These are phyloP conservation scores for Fragilaria crotonensis DNA, from an alignment of 108 stramenopile species.

Conservation along the genomic window DNA sequence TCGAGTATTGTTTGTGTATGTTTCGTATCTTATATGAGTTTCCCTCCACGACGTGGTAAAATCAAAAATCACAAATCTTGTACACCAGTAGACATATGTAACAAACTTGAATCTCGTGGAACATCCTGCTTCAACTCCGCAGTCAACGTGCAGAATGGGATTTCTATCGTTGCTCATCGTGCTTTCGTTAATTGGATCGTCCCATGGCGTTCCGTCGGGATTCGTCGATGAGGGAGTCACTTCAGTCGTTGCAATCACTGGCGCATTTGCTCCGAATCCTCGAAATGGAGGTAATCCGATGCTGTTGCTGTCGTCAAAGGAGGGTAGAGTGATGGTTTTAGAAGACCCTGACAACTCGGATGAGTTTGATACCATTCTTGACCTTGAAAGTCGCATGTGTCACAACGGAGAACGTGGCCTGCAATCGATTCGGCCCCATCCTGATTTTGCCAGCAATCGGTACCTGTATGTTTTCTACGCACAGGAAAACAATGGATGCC, in stretches of 20 bases:
- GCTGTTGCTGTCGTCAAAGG: slow-evolving; percentile 2
- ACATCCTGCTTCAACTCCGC: not conserved
- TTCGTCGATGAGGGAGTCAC: slow-evolving; percentile 17
- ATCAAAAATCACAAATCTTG: too few relatives aligned
- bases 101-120: too few relatives aligned
- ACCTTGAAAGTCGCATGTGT: too few relatives aligned
- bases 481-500: slow-evolving; percentile 18
- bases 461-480: slow-evolving; percentile 21
- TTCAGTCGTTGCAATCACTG: slow-evolving; percentile 5
- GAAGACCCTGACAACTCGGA: slow-evolving; percentile 10
- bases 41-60: too few relatives aligned
- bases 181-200: too few relatives aligned
- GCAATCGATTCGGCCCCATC: too few relatives aligned
- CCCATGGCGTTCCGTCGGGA: slow-evolving; percentile 11
- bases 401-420: too few relatives aligned
- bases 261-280: slow-evolving; percentile 13
- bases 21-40: too few relatives aligned
- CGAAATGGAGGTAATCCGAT: slow-evolving; percentile 3
- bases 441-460: slow-evolving; percentile 8
- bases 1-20: too few relatives aligned
- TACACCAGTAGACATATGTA: too few relatives aligned
- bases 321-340: slow-evolving; percentile 7
- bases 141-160: not conserved
- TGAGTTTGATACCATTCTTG: not conserved
- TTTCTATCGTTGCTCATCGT: too few relatives aligned